These are phyloP conservation scores for Tylopilus sp. DNA, from an alignment of 768 basidiomycete genomes.

Conservation along the genomic window DNA sequence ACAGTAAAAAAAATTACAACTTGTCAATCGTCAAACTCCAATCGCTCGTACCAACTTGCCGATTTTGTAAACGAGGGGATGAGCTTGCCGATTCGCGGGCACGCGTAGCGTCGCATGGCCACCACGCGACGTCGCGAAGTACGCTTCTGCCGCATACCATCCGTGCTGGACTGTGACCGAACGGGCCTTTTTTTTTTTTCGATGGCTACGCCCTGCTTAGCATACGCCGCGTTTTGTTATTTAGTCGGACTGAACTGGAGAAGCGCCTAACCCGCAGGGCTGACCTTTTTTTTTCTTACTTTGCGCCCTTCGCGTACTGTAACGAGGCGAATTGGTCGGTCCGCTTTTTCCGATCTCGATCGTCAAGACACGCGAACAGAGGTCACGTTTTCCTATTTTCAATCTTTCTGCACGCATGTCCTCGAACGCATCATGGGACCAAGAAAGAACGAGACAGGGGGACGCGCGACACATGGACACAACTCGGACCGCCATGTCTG, in stretches of 20 bases:
- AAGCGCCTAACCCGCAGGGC: neutral
- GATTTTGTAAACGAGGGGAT: neutral
- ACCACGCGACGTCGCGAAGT: conserved; percentile 8
- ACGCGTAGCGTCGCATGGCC: conserved; percentile 7
- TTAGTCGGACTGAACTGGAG: neutral
- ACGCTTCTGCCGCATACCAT: neutral
- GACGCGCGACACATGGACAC: no score
- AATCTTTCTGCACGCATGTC: no score
- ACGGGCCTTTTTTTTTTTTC: no score
- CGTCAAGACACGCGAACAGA: neutral
- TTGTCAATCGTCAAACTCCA: neutral
- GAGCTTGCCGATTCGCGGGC: neutral
- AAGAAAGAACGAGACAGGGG: no score
- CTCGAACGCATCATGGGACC: no score
- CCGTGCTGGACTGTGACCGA: no score
- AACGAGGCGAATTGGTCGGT: neutral
- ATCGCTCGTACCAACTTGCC: neutral
- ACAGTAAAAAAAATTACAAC: neutral
- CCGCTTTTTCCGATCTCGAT: neutral
- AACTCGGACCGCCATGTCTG: no score
- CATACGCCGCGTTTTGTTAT: no score
- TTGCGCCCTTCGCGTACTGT: no score
- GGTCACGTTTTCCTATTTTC: no score
- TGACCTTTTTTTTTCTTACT: neutral
- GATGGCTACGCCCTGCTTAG: no score